Conservation (phyloP, 768 basidiomycete genomes). For the Dictyophora rubrovolvata region DNA sequence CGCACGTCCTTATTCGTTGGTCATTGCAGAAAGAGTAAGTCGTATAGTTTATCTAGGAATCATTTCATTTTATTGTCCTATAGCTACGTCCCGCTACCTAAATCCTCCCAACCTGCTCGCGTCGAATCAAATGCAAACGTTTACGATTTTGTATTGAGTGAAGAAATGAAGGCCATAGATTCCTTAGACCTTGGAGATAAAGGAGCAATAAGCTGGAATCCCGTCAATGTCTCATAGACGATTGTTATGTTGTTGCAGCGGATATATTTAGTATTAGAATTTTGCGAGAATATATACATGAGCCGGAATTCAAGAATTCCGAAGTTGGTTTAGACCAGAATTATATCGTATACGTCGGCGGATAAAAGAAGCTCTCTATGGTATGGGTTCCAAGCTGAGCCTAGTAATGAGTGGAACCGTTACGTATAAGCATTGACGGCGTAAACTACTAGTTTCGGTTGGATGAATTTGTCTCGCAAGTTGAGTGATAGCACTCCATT, state of each 20-base stretch:
- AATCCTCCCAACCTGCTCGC: constrained; percentile 59
- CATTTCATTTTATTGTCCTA: not conserved
- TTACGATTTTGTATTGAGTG: constrained; percentile 61
- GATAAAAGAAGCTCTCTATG: too few relatives aligned
- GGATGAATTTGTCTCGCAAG: too few relatives aligned
- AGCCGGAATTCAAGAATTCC: too few relatives aligned
- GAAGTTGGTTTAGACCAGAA: too few relatives aligned
- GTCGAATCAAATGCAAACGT: constrained; percentile 66
- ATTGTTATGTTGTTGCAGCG: not conserved
- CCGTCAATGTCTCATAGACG: constrained; percentile 37
- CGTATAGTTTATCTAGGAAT: not conserved
- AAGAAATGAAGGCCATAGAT: constrained; percentile 52
- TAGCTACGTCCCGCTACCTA: constrained; percentile 77
- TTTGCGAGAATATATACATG: too few relatives aligned
- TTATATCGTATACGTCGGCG: too few relatives aligned
- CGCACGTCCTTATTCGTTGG: constrained; percentile 84
- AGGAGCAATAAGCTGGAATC: constrained; percentile 80
- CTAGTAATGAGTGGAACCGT: too few relatives aligned
- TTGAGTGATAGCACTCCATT: too few relatives aligned
- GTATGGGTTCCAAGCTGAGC: too few relatives aligned
- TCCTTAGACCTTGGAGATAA: constrained; percentile 59
- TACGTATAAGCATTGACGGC: too few relatives aligned
- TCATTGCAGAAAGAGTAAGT: constrained; percentile 74
- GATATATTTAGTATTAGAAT: too few relatives aligned
- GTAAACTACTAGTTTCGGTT: too few relatives aligned